A percentile compares a stretch with the other conserved stretches of the same genome.
These are phyloP conservation scores for Aspergillus floridensis DNA, from an alignment of 2,329 filamentous ascomycete species.

Conservation along the genomic window DNA sequence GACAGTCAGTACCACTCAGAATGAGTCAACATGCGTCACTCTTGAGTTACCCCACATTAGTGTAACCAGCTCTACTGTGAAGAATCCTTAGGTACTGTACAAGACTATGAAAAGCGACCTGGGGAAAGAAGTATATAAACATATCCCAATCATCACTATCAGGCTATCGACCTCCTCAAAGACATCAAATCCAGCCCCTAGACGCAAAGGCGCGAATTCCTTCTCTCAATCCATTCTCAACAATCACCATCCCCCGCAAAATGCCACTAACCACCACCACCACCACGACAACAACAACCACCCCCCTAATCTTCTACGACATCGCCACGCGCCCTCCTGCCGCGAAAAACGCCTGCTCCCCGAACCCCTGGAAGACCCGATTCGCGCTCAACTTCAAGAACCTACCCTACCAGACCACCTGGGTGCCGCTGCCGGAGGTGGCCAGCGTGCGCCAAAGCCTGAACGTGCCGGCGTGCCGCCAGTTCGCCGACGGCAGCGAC, in stretches of 20 bases:
- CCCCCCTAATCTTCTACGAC: constrained; percentile 47
- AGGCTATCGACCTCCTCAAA: neutral
- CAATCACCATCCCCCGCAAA: neutral
- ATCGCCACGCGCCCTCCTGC: constrained; percentile 41
- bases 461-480: constrained; percentile 51
- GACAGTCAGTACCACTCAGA: neutral
- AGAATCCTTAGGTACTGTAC: no score
- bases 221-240: neutral
- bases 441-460: constrained; percentile 48
- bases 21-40: neutral
- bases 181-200: neutral
- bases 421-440: constrained; percentile 56
- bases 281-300: constrained; percentile 14
- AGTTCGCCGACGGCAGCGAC: constrained; percentile 55
- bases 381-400: constrained; percentile 52
- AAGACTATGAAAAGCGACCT: no score
- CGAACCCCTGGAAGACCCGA: constrained; percentile 54
- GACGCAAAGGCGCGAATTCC: neutral
- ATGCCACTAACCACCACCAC: neutral
- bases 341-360: constrained; percentile 35
- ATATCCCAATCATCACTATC: no score
- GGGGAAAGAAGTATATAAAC: no score
- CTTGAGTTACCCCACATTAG: neutral
- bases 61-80: neutral
- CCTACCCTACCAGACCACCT: constrained; percentile 50